Base-by-base conservation (phyloP, 202 grass and related monocot genomes). In the Alloteropsis angusta region DNA sequence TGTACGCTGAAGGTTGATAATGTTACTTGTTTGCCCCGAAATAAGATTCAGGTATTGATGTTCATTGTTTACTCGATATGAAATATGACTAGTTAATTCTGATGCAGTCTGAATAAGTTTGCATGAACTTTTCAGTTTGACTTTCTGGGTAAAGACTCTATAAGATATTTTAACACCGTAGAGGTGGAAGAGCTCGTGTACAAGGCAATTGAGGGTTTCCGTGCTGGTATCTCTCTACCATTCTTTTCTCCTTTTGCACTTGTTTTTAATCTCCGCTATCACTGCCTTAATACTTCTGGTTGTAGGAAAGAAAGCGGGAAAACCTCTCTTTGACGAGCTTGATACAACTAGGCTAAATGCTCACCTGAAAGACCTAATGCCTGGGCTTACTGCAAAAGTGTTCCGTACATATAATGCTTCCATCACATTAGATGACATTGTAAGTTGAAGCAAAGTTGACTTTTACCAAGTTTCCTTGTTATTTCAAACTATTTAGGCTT, bases 321-420 rank as follows among this genome's bases (percentile, higher is more conserved):
- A 85, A 21, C 26, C 65, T 78, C 82, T 97, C 68, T 97, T 97
- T 90, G 74, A 94, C 79, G 30, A 74, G 32, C 85, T 97, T 35
- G 94, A 97, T 81, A 97, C 94, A 69, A 90, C 22, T 72, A 97
- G 71, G 77, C 82, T 97, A 50, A 97, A 97, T 88, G 38, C 87
- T 76, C 94, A 97, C 74, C 75, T 97, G 53, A 97, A 93, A 80
- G 94, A 82, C 63, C 78, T 97, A 50, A 97, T 97, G 94, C 94
- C 89, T 94, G 94, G 94, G 65, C 89, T 97, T 72, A 94, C 91
- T 71, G 94, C 94, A 42, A 97, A 97, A 94, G 91, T 97, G 44
- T 97, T 97, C 79, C 94, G 94, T 97, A 97, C 94, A 81, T 97
- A 97, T 82, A 97, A 97, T 83, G 94, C 94, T 85, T 97, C 94